Conservation (phyloP, 805 yeast genomes). For the Teunomyces aglyptinius region DNA sequence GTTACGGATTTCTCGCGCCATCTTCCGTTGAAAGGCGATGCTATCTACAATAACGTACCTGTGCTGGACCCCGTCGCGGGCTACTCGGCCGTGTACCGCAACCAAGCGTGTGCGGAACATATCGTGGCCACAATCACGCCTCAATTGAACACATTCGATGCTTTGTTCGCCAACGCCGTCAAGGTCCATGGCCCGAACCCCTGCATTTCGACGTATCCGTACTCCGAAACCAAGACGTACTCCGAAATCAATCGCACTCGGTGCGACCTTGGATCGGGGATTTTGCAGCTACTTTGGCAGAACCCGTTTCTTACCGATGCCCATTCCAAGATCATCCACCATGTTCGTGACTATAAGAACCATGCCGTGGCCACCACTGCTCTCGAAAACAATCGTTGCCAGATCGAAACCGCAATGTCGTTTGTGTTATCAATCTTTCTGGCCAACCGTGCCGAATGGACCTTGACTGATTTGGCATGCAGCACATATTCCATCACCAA, state of each 20-base stretch:
- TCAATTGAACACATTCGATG: conserved; percentile 37
- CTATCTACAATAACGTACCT: not conserved
- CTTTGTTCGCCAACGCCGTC: conserved; percentile 28
- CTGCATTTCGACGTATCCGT: conserved; percentile 38
- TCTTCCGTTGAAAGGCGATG: not conserved
- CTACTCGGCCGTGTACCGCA: conserved; percentile 11
- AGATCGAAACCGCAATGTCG: conserved; percentile 10
- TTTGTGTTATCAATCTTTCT: conserved; percentile 20
- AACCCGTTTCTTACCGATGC: conserved; percentile 24
- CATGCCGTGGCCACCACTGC: conserved; percentile 10
- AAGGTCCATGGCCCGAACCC: conserved; percentile 22
- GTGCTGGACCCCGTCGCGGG: not conserved
- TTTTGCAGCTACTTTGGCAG: conserved; percentile 25
- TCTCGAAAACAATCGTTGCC: conserved; percentile 6
- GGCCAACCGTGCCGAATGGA: conserved; percentile 19
- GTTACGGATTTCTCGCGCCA: not conserved
- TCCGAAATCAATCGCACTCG: conserved; percentile 40
- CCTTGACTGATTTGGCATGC: conserved; percentile 15
- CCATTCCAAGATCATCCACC: conserved; percentile 29
- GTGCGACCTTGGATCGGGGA: conserved; percentile 55
- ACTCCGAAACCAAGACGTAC: conserved; percentile 41
- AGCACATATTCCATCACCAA: conserved; percentile 17
- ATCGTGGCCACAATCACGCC: conserved; percentile 25
- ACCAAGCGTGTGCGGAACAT: conserved; percentile 9
- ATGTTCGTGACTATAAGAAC: conserved; percentile 15